phyloP scores from a whole-genome alignment of 768 basidiomycete species.

The Macrolepiota albuminosa region DNA sequence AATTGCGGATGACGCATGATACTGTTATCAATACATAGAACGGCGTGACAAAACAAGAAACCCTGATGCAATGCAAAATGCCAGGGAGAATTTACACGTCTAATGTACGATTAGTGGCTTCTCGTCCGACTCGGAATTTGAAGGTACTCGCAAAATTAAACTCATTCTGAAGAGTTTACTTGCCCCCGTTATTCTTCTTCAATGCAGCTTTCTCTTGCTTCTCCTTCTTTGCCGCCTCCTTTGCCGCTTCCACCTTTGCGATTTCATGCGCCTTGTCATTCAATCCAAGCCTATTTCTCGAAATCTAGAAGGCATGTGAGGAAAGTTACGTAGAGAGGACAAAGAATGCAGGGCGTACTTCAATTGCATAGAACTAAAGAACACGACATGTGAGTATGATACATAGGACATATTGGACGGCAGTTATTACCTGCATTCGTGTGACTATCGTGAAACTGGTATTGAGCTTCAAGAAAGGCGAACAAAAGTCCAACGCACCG shows the following conservation, averaged over 20 bases:
- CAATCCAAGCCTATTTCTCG: slow-evolving; percentile 84
- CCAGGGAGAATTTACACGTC: not conserved
- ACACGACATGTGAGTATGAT: not conserved
- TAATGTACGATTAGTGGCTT: not conserved
- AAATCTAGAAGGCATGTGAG: slow-evolving; percentile 51
- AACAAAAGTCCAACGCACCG: slow-evolving; percentile 39
- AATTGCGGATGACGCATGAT: not conserved
- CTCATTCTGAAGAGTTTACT: not conserved
- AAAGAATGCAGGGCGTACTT: slow-evolving; percentile 38
- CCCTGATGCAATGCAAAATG: not conserved
- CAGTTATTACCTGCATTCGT: slow-evolving; percentile 52
- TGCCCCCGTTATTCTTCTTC: slow-evolving; percentile 24
- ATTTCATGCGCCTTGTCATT: slow-evolving; percentile 84
- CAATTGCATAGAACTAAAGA: slow-evolving; percentile 84
- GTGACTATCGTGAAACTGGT: slow-evolving; percentile 39
- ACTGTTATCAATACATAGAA: not conserved
- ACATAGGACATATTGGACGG: not conserved
- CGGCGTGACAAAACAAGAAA: not conserved
- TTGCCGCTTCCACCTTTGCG: slow-evolving; percentile 67
- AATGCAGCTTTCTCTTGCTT: slow-evolving; percentile 32
- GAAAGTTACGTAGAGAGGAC: not conserved
- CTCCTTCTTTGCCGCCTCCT: slow-evolving; percentile 58
- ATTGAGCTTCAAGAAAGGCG: slow-evolving; percentile 3
- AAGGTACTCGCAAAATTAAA: not conserved
- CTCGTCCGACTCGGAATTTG: not conserved